Evolutionary conservation across 441 rosid genomes (phyloP).

Genomic region (Pelargonium citronellum): DNA sequence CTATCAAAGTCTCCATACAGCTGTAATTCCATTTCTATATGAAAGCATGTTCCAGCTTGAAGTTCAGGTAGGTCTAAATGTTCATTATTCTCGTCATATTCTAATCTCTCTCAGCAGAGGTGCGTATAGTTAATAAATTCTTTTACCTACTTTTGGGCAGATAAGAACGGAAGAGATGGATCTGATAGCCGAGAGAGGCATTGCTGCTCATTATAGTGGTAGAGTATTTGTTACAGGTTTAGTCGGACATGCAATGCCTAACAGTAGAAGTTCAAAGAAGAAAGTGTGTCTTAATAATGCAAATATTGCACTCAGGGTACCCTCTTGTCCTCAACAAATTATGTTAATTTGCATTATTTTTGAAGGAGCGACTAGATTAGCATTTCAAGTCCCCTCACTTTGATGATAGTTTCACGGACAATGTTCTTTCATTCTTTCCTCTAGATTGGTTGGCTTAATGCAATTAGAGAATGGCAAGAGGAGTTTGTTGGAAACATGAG

Average conservation of each 20-base stretch:
- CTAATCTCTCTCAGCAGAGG: background rate
- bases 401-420: slow-evolving; percentile 35
- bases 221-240: slow-evolving; percentile 66
- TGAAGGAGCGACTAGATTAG: background rate
- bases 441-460: slow-evolving; percentile 97
- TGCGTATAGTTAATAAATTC: background rate
- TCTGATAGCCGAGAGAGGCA: slow-evolving; percentile 93
- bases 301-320: slow-evolving; percentile 89
- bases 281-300: slow-evolving; percentile 80
- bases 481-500: slow-evolving; percentile 99
- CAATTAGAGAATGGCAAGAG: slow-evolving; percentile 99
- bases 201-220: slow-evolving; percentile 96
- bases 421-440: slow-evolving; percentile 36
- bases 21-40: slow-evolving; percentile 89
- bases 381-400: slow-evolving; percentile 24
- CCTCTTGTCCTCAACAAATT: slow-evolving; percentile 20
- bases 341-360: slow-evolving; percentile 15
- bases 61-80: slow-evolving; percentile 52
- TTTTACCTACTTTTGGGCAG: slow-evolving; percentile 35
- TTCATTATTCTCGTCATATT: background rate
- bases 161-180: slow-evolving; percentile 97
- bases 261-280: slow-evolving; percentile 64
- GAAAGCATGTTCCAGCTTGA: slow-evolving; percentile 96
- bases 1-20: slow-evolving; percentile 93
- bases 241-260: slow-evolving; percentile 62